Evolutionary conservation across 2,329 filamentous ascomycete species (phyloP).

Genomic region (Penicillium janthinellum): DNA sequence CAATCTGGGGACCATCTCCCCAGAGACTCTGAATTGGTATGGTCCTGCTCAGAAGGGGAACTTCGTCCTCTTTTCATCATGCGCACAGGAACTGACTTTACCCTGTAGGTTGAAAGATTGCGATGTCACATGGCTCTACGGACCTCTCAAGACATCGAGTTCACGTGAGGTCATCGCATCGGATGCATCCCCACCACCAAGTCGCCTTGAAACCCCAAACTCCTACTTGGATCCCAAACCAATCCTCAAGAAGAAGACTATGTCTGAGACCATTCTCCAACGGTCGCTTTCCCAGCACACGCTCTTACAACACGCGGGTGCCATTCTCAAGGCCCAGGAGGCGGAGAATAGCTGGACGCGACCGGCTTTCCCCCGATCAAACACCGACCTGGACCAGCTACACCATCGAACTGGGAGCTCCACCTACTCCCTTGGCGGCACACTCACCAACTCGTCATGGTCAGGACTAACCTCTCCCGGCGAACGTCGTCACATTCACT

Average conservation of each 20-base stretch:
- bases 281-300: constrained; percentile 85
- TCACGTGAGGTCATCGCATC: constrained; percentile 54
- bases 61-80: background rate
- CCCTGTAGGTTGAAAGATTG: constrained; percentile 85
- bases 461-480: constrained; percentile 69
- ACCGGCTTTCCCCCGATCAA: constrained; percentile 60
- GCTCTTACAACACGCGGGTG: constrained; percentile 83
- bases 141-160: constrained; percentile 76
- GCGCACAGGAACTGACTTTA: constrained; percentile 10
- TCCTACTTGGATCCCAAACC: constrained; percentile 80
- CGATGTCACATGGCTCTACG: constrained; percentile 97
- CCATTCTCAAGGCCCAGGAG: constrained; percentile 81
- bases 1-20: constrained; percentile 80
- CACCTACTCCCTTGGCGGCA: constrained; percentile 52
- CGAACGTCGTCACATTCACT: constrained; percentile 84
- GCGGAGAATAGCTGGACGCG: constrained; percentile 58
- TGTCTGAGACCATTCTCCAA: constrained; percentile 94
- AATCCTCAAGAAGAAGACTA: constrained; percentile 93
- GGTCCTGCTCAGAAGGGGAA: constrained; percentile 34
- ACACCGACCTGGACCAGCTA: constrained; percentile 70
- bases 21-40: constrained; percentile 91
- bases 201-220: constrained; percentile 60
- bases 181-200: constrained; percentile 53
- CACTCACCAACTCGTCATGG: constrained; percentile 67
- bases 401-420: constrained; percentile 62